Base-by-base conservation (phyloP, 1,284 basidiomycete genomes). In the Cryptococcus deneoformans region DNA sequence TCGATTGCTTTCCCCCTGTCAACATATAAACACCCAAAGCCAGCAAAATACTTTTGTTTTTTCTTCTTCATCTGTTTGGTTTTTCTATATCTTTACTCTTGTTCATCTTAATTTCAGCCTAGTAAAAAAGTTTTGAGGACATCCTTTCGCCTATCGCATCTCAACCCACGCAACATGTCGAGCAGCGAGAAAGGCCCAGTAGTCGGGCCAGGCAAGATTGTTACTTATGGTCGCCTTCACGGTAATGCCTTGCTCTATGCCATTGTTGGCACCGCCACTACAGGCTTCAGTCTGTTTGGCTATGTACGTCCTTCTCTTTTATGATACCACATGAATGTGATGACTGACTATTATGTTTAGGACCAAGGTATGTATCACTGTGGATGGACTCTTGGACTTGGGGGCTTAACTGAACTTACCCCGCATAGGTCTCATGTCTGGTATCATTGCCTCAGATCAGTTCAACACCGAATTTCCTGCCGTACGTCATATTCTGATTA, bases 401-500 rank as follows among this genome's bases (percentile, higher is more conserved):
- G 6, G 14, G 20, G 20, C 20, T 20, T 20, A 20, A 20, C 20
- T 20, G 20, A 20, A 29, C 29, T 29, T 11, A 42, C 40, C 40
- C 16, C 7, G 40, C 10, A 61, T 62, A 70, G 68, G 73, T 69
- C 51, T 76, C 44, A 76, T 76, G 72, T 72, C 72, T 43, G 78
- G 78, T 70, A 79, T 79, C 64, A 78, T 78, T 57, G 74, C 68
- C 36, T 68, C 73, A 5, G 57, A 66, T 47, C 75, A 77, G 60
- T 78, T 78, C 69, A 78, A 77, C 71, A 52, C 51, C 9, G 77
- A 78, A 51, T 78, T 78, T 67, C 75, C 74, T 29, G 73, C 73
- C 36, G 63, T 66, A 38, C 57, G 65, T 61, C 12, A 16, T 45
- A 29, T 7, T 49, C 10, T 34, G 24, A 29, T 48, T 14, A 50